These are phyloP conservation scores for Inga oerstediana DNA, from an alignment of 306 rosid genomes.

Conservation along the genomic window DNA sequence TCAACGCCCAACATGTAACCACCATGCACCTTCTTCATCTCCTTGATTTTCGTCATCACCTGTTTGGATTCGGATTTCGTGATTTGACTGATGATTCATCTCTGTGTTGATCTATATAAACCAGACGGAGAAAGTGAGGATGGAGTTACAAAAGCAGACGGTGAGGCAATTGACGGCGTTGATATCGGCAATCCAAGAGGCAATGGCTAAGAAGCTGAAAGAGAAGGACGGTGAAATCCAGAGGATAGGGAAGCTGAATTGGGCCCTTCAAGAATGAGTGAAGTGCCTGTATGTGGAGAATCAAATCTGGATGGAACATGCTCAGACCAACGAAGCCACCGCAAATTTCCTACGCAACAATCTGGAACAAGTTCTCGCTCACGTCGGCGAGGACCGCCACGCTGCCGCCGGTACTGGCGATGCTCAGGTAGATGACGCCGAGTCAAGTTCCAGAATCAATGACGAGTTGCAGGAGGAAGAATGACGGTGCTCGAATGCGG, in stretches of 20 bases:
- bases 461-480: not conserved
- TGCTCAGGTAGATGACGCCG: slow-evolving; percentile 32
- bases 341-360: slow-evolving; percentile 69
- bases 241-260: slow-evolving; percentile 65
- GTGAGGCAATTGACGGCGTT: slow-evolving; percentile 59
- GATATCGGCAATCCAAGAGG: slow-evolving; percentile 49
- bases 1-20: slow-evolving; percentile 27
- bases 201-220: slow-evolving; percentile 55
- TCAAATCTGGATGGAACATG: slow-evolving; percentile 77
- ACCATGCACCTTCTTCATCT: not conserved
- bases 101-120: not conserved
- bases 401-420: no score
- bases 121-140: slow-evolving; percentile 76
- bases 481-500: not conserved
- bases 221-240: slow-evolving; percentile 85
- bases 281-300: slow-evolving; percentile 62
- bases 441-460: slow-evolving; percentile 71
- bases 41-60: no score
- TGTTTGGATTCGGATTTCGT: not conserved
- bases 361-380: slow-evolving; percentile 64
- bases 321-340: slow-evolving; percentile 76
- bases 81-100: not conserved
- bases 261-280: slow-evolving; percentile 74
- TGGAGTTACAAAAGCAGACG: slow-evolving; percentile 60
- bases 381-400: slow-evolving; percentile 21